A percentile compares a stretch with the other conserved stretches of the same genome.
Conservation (phyloP, 352 stramenopile species). For the Phytopythium cucurbitacearum region DNA sequence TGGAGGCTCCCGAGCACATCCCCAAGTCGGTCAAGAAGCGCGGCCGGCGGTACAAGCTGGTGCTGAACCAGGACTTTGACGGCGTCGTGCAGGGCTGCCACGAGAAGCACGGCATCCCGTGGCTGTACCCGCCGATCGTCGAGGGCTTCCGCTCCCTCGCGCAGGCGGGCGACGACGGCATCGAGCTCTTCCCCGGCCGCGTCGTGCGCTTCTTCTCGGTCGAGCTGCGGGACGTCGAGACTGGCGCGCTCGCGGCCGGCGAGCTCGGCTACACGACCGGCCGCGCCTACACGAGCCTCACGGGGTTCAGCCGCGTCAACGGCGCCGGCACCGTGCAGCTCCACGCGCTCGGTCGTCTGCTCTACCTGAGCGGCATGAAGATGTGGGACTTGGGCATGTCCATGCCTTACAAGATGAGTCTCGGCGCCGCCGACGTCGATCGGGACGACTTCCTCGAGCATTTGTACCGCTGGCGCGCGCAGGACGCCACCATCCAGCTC, state of each 20-base stretch:
- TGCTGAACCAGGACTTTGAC: constrained; percentile 89
- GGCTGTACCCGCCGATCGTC: constrained; percentile 91
- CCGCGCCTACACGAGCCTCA: constrained; percentile 89
- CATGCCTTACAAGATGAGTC: constrained; percentile 85
- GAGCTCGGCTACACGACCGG: constrained; percentile 93
- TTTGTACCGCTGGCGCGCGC: constrained; percentile 55
- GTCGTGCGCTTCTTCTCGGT: constrained; percentile 88
- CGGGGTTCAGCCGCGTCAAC: constrained; percentile 66
- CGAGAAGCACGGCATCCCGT: constrained; percentile 90
- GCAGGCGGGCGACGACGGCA: constrained; percentile 38
- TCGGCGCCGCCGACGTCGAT: constrained; percentile 67
- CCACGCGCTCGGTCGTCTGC: constrained; percentile 65
- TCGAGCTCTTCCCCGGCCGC: constrained; percentile 52
- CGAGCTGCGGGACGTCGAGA: constrained; percentile 84
- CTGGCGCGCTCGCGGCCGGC: constrained; percentile 77
- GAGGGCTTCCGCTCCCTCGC: constrained; percentile 74
- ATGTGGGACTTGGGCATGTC: constrained; percentile 89
- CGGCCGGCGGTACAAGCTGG: constrained; percentile 81
- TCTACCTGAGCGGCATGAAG: constrained; percentile 72
- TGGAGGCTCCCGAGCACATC: constrained; percentile 68
- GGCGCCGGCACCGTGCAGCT: constrained; percentile 85
- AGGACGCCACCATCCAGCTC: constrained; percentile 47
- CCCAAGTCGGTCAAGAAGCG: constrained; percentile 90
- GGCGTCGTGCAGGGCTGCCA: constrained; percentile 88
- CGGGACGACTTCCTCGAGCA: constrained; percentile 68